phyloP scores from a whole-genome alignment of 306 rosid species.

The Senna tora region DNA sequence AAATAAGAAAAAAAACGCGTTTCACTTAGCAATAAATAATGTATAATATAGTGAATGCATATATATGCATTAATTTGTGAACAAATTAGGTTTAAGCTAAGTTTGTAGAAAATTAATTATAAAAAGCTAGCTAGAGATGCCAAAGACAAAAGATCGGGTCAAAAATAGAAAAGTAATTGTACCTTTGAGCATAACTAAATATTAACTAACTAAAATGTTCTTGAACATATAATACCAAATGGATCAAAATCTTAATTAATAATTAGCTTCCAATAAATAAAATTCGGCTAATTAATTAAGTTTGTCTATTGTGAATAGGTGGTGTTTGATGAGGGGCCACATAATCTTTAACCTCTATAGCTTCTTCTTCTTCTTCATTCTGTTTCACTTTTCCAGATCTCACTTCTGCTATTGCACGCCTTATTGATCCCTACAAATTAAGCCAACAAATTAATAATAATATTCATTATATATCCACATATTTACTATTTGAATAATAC shows the following conservation, averaged over 20 bases:
- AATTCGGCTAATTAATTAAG: neutral
- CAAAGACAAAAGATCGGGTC: too few relatives aligned
- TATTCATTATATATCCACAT: neutral
- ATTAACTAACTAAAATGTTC: neutral
- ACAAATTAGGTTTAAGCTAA: too few relatives aligned
- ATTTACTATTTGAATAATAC: neutral
- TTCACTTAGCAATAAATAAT: too few relatives aligned
- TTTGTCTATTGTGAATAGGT: constrained; percentile 29
- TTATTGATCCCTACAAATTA: constrained; percentile 31
- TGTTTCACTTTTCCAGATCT: neutral
- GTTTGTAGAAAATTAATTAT: too few relatives aligned
- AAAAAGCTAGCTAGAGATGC: too few relatives aligned
- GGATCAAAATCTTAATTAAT: neutral
- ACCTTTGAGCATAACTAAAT: neutral
- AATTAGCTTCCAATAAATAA: neutral
- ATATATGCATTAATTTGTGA: too few relatives aligned
- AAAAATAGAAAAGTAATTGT: too few relatives aligned
- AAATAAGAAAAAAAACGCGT: too few relatives aligned
- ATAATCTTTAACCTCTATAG: constrained; percentile 32
- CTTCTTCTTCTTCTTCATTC: neutral
- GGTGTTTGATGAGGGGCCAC: constrained; percentile 44
- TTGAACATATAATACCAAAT: neutral
- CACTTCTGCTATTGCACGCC: constrained; percentile 8
- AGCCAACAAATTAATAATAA: neutral
- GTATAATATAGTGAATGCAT: too few relatives aligned